Evolutionary conservation across 108 stramenopile species (phyloP).

Genomic region (Licmophora abbreviata): DNA sequence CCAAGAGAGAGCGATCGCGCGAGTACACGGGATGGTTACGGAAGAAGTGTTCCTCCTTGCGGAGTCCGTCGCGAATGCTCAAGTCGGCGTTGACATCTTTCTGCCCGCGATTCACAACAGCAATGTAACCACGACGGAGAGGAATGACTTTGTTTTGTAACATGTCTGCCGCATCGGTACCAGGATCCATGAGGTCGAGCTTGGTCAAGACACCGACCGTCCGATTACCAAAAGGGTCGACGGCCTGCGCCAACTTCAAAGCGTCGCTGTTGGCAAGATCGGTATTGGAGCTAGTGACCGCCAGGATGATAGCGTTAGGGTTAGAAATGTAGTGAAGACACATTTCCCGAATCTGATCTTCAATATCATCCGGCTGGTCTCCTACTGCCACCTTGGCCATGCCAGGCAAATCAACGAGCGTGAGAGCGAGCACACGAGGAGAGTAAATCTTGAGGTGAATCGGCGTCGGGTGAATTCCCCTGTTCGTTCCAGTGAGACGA

Average conservation of each 20-base stretch:
- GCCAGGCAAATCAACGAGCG: slow-evolving; percentile 98
- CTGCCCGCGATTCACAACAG: slow-evolving; percentile 95
- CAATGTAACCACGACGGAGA: slow-evolving; percentile 90
- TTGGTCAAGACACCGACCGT: slow-evolving; percentile 98
- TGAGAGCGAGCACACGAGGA: slow-evolving; percentile 91
- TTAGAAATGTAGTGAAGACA: slow-evolving; percentile 85
- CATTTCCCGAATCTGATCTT: slow-evolving; percentile 89
- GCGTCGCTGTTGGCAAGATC: slow-evolving; percentile 98
- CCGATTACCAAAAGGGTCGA: slow-evolving; percentile 86
- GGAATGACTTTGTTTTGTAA: slow-evolving; percentile 89
- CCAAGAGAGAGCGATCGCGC: slow-evolving; percentile 36
- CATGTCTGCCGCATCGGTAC: slow-evolving; percentile 90
- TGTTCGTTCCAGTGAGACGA: slow-evolving; percentile 88
- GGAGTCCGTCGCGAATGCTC: slow-evolving; percentile 76
- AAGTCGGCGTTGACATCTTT: slow-evolving; percentile 86
- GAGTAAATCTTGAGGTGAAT: slow-evolving; percentile 93
- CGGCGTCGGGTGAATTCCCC: slow-evolving; percentile 83
- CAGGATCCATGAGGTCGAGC: slow-evolving; percentile 98
- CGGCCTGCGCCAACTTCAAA: slow-evolving; percentile 87
- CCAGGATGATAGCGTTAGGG: slow-evolving; percentile 95
- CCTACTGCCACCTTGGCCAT: slow-evolving; percentile 92
- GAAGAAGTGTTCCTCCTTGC: slow-evolving; percentile 92
- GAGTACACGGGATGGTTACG: slow-evolving; percentile 85
- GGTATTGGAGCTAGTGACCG: slow-evolving; percentile 93
- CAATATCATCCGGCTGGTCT: slow-evolving; percentile 96